Evolutionary conservation across 2,329 filamentous ascomycete genomes (phyloP), one percentile per base, ranked within the genome.

Genomic region (Cordyceps cateniannulata): DNA sequence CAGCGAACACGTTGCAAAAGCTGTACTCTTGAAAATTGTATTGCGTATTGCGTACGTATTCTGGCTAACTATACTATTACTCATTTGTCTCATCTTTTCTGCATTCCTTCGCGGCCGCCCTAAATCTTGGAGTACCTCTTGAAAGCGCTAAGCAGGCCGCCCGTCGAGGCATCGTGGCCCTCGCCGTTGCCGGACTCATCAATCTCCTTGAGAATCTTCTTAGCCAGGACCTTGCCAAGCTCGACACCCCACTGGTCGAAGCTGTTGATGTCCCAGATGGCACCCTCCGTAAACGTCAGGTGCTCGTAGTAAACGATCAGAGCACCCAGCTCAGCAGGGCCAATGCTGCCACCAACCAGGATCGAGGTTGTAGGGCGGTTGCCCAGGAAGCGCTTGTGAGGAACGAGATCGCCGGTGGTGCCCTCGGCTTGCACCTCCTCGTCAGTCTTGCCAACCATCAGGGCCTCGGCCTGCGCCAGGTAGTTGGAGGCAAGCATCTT

Each of bases 221-320:
- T 98, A 64, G 95, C 95, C 66, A 99, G 81, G 45, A 89, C 87
- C 88, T 99, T 99, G 75, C 95, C 95, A 64, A 99, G 81, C 83
- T 99, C 95, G 49, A 99, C 95, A 78, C 95, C 95, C 95, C 95
- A 99, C 82, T 99, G 95, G 79, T 99, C 95, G 73, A 98, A 99
- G 71, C 88, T 92, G 85, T 99, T 99, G 82, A 99, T 96, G 80
- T 98, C 96, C 95, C 95, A 99, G 73, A 99, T 83, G 57, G 93
- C 93, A 70, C 95, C 95, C 80, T 99, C 95, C 42, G 91, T 96
- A 77, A 99, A 99, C 61, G 95, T 98, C 64, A 98, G 79, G 79
- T 99, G 95, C 83, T 99, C 95, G 78, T 99, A 99, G 84, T 98
- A 99, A 66, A 92, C 93, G 69, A 99, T 99, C 69, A 99, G 79